These are phyloP conservation scores for Alternaria hordeiaustralica DNA, from an alignment of 2,329 filamentous ascomycete genomes.

Conservation along the genomic window DNA sequence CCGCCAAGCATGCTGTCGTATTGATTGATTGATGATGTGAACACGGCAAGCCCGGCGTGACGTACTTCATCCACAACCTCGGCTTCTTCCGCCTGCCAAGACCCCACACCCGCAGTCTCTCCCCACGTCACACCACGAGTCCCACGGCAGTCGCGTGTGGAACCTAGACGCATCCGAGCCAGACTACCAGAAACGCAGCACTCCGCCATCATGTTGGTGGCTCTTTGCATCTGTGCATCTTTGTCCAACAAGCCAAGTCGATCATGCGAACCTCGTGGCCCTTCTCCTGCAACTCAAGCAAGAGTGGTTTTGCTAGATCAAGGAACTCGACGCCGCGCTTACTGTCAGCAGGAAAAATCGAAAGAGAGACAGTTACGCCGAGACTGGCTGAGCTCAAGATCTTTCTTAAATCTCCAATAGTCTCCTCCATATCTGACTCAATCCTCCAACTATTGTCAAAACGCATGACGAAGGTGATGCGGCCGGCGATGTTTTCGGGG, in stretches of 20 bases:
- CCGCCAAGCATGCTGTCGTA: conserved; percentile 7
- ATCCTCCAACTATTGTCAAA: not conserved
- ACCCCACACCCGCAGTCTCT: not conserved
- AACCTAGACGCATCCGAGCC: not conserved
- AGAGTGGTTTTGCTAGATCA: not conserved
- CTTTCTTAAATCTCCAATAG: not conserved
- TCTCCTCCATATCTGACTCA: not conserved
- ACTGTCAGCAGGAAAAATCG: not conserved
- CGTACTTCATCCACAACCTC: conserved; percentile 1
- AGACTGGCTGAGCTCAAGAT: not conserved
- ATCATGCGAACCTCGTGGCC: not conserved
- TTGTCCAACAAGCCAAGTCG: not conserved
- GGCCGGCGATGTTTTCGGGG: not conserved
- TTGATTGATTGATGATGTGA: not conserved
- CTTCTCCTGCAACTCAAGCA: not conserved
- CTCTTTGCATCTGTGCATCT: not conserved
- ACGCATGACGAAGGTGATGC: not conserved
- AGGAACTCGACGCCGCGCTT: not conserved
- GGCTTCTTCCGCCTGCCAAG: not conserved
- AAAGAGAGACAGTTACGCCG: not conserved
- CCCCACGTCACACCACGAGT: not conserved
- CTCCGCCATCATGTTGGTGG: not conserved
- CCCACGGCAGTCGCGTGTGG: not conserved
- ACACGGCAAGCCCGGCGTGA: conserved; percentile 6
- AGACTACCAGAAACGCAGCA: not conserved